These are phyloP conservation scores for Hyaloscypha bicolor DNA, from an alignment of 495 filamentous ascomycete species.

Conservation along the genomic window DNA sequence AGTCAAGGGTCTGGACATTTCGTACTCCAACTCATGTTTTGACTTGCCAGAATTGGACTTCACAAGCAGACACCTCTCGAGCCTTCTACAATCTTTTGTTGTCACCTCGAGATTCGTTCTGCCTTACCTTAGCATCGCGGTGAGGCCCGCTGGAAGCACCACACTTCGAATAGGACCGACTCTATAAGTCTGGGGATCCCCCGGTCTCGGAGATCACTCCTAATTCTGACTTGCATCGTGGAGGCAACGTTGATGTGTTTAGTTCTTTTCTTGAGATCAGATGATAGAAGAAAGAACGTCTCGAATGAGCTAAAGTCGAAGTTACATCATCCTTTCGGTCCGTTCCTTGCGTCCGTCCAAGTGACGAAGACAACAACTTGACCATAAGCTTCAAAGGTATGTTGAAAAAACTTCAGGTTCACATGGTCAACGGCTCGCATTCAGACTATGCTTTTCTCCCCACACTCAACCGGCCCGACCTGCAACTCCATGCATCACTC, in stretches of 20 bases:
- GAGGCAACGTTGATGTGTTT: background rate
- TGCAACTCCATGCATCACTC: background rate
- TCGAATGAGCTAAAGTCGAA: background rate
- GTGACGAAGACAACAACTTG: background rate
- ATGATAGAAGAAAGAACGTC: background rate
- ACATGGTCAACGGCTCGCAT: background rate
- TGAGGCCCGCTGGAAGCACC: too few relatives aligned
- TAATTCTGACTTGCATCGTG: background rate
- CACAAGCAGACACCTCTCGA: too few relatives aligned
- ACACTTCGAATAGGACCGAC: too few relatives aligned
- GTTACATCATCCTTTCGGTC: background rate
- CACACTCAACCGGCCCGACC: background rate
- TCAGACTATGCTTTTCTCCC: background rate
- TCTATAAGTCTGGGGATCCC: too few relatives aligned
- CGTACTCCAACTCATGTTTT: too few relatives aligned
- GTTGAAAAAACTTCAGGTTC: background rate
- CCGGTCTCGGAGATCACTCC: too few relatives aligned
- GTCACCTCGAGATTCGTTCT: too few relatives aligned
- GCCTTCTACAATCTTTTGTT: too few relatives aligned
- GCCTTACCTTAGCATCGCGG: too few relatives aligned
- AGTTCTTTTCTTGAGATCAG: background rate
- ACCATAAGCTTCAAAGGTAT: background rate
- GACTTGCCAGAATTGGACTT: too few relatives aligned
- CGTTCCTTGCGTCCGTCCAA: background rate
- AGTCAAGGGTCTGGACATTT: too few relatives aligned